Evolutionary conservation across 1,284 basidiomycete genomes (phyloP).

Genomic region (Rhodotorula glutinis): DNA sequence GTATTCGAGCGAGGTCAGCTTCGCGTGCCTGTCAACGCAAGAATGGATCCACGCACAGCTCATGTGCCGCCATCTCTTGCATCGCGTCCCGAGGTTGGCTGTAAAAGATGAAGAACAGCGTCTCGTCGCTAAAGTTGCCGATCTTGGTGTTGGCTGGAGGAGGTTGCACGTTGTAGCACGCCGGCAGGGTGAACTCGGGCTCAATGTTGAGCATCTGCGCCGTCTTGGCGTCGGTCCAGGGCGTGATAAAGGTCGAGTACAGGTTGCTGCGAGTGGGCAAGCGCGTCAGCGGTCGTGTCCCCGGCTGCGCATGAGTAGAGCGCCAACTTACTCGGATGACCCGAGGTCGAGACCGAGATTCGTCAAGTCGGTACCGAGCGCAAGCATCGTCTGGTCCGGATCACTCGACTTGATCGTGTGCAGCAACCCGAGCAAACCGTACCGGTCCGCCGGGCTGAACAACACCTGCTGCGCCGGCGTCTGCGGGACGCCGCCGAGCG

Average conservation of each 20-base stretch:
- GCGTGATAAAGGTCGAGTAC: constrained; percentile 92
- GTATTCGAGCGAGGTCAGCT: background rate
- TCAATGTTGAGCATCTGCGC: constrained; percentile 81
- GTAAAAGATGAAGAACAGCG: constrained; percentile 98
- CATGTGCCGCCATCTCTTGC: constrained; percentile 92
- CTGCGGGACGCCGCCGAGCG: constrained; percentile 23
- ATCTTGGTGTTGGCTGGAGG: constrained; percentile 84
- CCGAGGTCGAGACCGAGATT: constrained; percentile 90
- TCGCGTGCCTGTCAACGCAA: too few relatives aligned
- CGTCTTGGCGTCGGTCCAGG: constrained; percentile 70
- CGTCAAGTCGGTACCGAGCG: constrained; percentile 87
- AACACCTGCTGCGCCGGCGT: constrained; percentile 91
- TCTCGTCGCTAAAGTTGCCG: constrained; percentile 89
- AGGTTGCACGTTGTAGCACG: constrained; percentile 90
- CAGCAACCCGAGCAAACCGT: constrained; percentile 84
- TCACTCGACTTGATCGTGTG: constrained; percentile 87
- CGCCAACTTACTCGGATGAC: constrained; percentile 52
- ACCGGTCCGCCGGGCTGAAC: constrained; percentile 89
- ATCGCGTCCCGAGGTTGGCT: constrained; percentile 85
- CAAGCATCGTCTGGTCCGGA: constrained; percentile 77
- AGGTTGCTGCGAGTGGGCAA: constrained; percentile 60
- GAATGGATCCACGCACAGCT: constrained; percentile 80
- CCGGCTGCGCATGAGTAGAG: background rate
- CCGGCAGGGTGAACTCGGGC: constrained; percentile 76
- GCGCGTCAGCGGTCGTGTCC: background rate